Evolutionary conservation across 306 rosid species (phyloP).

Genomic region (Vigna unguiculata): DNA sequence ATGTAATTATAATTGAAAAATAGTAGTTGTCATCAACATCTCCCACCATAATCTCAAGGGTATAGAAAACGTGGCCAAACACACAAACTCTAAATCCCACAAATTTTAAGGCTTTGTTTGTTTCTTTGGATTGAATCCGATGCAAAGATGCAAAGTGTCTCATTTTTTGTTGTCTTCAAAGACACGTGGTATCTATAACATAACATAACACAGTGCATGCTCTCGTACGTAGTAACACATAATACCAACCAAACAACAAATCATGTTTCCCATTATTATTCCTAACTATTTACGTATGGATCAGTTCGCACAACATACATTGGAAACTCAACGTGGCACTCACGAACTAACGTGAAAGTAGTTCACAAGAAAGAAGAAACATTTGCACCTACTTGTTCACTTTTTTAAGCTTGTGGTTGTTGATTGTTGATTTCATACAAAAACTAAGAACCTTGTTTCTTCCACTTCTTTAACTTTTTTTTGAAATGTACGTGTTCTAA

Average conservation of each 20-base stretch:
- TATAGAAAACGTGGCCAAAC: not conserved
- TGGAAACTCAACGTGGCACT: slow-evolving; percentile 15
- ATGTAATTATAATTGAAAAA: too few relatives aligned
- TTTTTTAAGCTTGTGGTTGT: slow-evolving; percentile 31
- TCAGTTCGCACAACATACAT: not conserved
- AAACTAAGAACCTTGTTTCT: not conserved
- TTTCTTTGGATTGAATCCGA: not conserved
- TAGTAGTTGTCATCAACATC: too few relatives aligned
- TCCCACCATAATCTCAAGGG: too few relatives aligned
- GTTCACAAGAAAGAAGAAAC: not conserved
- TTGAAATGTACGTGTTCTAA: slow-evolving; percentile 8
- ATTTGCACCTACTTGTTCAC: not conserved
- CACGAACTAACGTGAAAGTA: not conserved
- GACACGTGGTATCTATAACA: slow-evolving; percentile 3
- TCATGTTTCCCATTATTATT: not conserved
- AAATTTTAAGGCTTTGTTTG: not conserved
- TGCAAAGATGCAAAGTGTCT: slow-evolving; percentile 35
- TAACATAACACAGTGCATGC: not conserved
- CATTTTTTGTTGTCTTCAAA: not conserved
- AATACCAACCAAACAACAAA: slow-evolving; percentile 3
- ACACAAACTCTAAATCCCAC: not conserved
- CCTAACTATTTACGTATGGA: not conserved
- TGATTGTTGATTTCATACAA: not conserved
- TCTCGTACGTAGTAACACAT: not conserved
- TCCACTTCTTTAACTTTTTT: not conserved